Conservation (phyloP, 2,329 filamentous ascomycete genomes). For the Alternaria gaisen region DNA sequence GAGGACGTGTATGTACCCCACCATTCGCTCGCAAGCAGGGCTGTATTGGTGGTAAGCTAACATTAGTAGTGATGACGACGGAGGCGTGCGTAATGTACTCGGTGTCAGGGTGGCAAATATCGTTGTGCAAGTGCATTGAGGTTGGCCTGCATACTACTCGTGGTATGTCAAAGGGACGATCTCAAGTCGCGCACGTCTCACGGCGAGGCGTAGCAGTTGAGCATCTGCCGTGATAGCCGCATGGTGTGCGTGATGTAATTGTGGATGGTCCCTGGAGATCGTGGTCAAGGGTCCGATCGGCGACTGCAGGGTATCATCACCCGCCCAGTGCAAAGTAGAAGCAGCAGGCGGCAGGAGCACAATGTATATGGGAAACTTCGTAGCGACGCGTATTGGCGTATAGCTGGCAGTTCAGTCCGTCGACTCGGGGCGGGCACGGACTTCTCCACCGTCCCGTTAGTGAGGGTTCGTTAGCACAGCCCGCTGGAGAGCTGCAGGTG, state of each 20-base stretch:
- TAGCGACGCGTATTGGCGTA: background rate
- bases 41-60: background rate
- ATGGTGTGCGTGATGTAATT: conserved; percentile 4
- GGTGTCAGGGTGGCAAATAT: background rate
- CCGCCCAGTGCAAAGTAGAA: background rate
- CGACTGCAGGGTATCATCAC: background rate
- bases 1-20: background rate
- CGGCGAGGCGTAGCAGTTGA: conserved; percentile 4
- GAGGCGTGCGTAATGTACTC: background rate
- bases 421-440: conserved; percentile 4
- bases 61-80: background rate
- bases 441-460: conserved; percentile 21
- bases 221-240: conserved; percentile 13
- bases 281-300: conserved; percentile 2
- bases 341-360: background rate
- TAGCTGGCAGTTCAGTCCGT: background rate
- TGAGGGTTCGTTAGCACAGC: conserved; percentile 7
- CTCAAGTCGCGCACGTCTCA: conserved; percentile 12
- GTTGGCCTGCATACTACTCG: background rate
- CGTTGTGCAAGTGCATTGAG: background rate
- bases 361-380: background rate
- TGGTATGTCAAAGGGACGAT: conserved; percentile 2
- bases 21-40: conserved; percentile 6
- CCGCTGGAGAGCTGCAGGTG: conserved; percentile 10
- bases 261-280: conserved; percentile 20